Evolutionary conservation across 306 rosid genomes (phyloP), one percentile per base, ranked within the genome.

Genomic region (Alnus glutinosa): DNA sequence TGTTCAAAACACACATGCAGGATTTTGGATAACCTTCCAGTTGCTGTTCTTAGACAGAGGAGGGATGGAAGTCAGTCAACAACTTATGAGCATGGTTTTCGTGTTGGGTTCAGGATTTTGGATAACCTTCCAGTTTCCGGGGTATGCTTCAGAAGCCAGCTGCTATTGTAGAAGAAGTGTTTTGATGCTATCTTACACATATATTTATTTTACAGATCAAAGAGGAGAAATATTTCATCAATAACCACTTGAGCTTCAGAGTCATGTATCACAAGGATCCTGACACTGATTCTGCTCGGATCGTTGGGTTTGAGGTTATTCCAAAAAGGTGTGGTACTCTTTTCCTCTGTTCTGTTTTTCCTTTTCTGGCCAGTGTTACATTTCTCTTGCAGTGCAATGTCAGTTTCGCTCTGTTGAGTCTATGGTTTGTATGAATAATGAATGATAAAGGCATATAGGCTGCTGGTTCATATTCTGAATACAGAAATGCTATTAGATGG

Each of bases 21-120:
- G 99, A 93, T 96, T 79, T 87, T 96, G 83, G 99, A 96, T 82
- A 96, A 96, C 84, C 98, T 96, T 81, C 99, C 99, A 39, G 97
- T 96, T 78, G 99, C 99, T 75, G 97, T 96, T 83, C 97, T 86
- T 72, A 91, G 98, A 79, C 95, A 93, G 83, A 90, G 99, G 85
- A 84, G 89, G 80, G 99, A 96, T 64, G 98, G 97, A 78, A 89
- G 82, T 81, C 96, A 79, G 32, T 91, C 98, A 78, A 95, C 97
- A 59, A 93, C 98, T 11, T 96, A 96, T 55, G 99, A 93, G 59
- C 99, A 96, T 79, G 99, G 99, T 59, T 96, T 88, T 84, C 90
- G 89, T 85, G 99, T 91, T 83, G 99, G 99, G 69, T 96, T 93
- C 84, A 96, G 46, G 46, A 42, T 42, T 42, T 42, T 42, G 46